Base-by-base conservation (phyloP, 2,329 filamentous ascomycete genomes). In the Didymella arachidicola region DNA sequence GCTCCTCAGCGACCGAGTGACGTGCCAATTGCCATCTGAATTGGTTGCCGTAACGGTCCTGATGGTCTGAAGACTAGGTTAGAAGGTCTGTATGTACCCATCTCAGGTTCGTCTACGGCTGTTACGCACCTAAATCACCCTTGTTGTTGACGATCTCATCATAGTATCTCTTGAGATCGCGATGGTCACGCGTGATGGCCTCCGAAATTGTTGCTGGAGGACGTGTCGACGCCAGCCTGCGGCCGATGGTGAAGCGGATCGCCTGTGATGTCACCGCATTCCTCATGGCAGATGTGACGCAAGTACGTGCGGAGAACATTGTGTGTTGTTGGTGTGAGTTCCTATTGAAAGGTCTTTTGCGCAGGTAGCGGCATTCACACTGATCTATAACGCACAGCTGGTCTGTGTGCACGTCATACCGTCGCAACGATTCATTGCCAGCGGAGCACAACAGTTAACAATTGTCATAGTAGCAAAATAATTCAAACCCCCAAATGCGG, bases 21-120 rank as follows among this genome's bases (percentile, higher is more conserved):
- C 82, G 79, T 26, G 82, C 79, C 0, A 85, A 72, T 57, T 83
- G 80, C 82, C 82, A 84, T 14, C 79, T 80, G 60, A 85, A 82
- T 57, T 82, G 78, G 52, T 85, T 84, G 50, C 81, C 78, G 59
- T 75, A 47, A 34, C 44, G 44, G 29, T 47, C 29, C 18, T 47
- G 18, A 25, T 32, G 18, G 30, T 34, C 30, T 34, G 30, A 34
- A 34, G 30, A 16, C 6, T 16, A 16, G 30, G 14, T 2, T 34
- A 34, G 2, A 34, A 14, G 30, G 30, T 34, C 14, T 16, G 30
- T 6, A 34, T 34, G 30, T 16, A 16, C 16, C 30, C 3, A 16
- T 16, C 16, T 11, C 30, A n/a, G 3, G 14, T 34, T 34, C 14
- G 30, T 34, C 30, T 22, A 22, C 29, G 76, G 25, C 79, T 74